phyloP scores from a whole-genome alignment of 2,329 filamentous ascomycete genomes.

The Calcarisporium arbuscula region DNA sequence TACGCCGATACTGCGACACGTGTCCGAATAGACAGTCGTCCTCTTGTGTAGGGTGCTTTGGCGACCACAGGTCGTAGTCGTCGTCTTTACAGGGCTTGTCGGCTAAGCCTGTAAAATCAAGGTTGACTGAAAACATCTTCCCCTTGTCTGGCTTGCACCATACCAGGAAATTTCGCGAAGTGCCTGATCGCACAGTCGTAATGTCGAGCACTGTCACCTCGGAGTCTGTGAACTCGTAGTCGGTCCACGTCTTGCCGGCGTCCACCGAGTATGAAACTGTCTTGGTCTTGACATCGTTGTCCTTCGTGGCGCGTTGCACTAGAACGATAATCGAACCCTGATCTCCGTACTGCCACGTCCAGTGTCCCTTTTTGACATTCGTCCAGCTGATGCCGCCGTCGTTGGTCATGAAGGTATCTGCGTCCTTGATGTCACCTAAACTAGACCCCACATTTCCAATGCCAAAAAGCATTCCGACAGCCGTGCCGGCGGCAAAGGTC shows the following conservation, averaged over 20 bases:
- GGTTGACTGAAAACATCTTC: constrained; percentile 65
- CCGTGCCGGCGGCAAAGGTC: constrained; percentile 82
- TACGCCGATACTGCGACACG: constrained; percentile 81
- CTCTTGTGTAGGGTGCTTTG: constrained; percentile 71
- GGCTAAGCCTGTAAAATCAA: constrained; percentile 82
- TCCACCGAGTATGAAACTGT: constrained; percentile 70
- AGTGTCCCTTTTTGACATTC: constrained; percentile 77
- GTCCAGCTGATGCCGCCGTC: constrained; percentile 91
- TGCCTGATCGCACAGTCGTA: constrained; percentile 82
- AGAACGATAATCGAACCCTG: constrained; percentile 90
- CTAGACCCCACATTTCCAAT: constrained; percentile 80
- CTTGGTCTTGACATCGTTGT: constrained; percentile 62
- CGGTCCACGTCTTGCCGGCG: constrained; percentile 72
- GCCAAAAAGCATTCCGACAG: constrained; percentile 85
- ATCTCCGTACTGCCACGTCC: constrained; percentile 93
- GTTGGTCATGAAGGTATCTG: constrained; percentile 82
- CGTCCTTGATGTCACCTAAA: constrained; percentile 61
- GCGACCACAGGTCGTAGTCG: constrained; percentile 85
- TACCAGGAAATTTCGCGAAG: constrained; percentile 82
- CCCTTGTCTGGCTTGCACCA: constrained; percentile 63
- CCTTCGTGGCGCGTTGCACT: constrained; percentile 63
- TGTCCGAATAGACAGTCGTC: constrained; percentile 91
- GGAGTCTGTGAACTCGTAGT: constrained; percentile 65
- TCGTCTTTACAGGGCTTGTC: constrained; percentile 61
- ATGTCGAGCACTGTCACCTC: constrained; percentile 73